Evolutionary conservation across 345 rosid genomes (phyloP).

Genomic region (Citrus sp.): DNA sequence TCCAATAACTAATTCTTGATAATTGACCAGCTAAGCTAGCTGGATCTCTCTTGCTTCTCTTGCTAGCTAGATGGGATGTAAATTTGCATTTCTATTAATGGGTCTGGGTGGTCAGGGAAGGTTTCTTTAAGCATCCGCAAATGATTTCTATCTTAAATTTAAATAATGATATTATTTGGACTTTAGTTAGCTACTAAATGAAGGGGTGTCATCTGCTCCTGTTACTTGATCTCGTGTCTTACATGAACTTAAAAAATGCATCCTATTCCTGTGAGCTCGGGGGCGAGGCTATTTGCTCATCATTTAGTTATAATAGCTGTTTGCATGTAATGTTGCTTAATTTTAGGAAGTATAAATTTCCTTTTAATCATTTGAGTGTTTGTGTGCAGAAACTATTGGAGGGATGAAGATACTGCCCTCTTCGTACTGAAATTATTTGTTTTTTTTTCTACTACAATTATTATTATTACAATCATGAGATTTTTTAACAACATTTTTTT

Average conservation of each 20-base stretch:
- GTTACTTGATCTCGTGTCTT: not conserved
- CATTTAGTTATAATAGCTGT: not conserved
- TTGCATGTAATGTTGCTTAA: not conserved
- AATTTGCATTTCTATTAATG: too few relatives aligned
- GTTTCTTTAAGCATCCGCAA: not conserved
- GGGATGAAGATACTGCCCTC: conserved; percentile 89
- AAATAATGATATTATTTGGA: not conserved
- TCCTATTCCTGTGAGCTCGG: not conserved
- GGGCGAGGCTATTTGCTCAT: not conserved
- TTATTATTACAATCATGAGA: too few relatives aligned
- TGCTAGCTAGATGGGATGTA: too few relatives aligned
- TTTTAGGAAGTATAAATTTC: not conserved
- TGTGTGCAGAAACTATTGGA: conserved; percentile 88
- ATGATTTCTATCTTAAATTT: not conserved
- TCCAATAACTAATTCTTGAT: not conserved
- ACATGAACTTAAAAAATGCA: not conserved
- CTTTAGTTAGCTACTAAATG: not conserved
- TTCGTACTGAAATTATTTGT: conserved; percentile 54
- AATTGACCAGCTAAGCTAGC: not conserved
- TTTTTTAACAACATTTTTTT: too few relatives aligned
- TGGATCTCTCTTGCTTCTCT: too few relatives aligned
- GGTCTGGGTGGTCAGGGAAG: too few relatives aligned
- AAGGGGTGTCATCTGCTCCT: not conserved
- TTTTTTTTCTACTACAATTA: too few relatives aligned
- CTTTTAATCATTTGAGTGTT: conserved; percentile 11